Evolutionary conservation across 176 grass and related monocot species (phyloP), one percentile per base, ranked within the genome.

Genomic region (Rhynchospora breviuscula): DNA sequence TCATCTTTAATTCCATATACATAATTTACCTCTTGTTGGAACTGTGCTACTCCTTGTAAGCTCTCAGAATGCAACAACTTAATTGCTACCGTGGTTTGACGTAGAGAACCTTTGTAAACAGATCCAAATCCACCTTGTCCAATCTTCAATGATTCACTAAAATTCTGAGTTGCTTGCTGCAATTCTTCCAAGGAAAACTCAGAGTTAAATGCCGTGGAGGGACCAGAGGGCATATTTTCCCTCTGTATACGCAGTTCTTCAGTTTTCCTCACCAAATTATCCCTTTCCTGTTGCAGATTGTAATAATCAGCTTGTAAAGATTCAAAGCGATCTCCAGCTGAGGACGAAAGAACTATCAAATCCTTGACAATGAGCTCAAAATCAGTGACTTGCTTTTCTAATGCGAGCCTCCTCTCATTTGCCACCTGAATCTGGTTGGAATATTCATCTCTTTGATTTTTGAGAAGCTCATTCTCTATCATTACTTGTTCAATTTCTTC

Each of bases 181-280:
- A 98, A 35, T 87, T 98, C 92, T 47, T 54, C 80, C 26, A 85
- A 79, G 52, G 95, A 88, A 77, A 94, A 98, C 75, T 91, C 92
- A 8, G 67, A 88, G 33, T 73, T 89, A 74, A 81, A 84, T 85
- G 75, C 81, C 21, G 67, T 58, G 80, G 45, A 63, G 74, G 53
- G 35, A 45, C 77, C 61, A 5, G 83, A 33, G 54, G 19, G 12
- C 56, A 44, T 65, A 25, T 84, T 83, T 58, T 86, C 85, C 66
- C 51, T 82, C 59, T 85, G 63, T 63, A 18, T 68, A 13, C 51
- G 51, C 51, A 86, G 54, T 43, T 84, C 68, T 52, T 91, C 83
- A 45, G 52, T 83, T 67, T 86, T 54, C 67, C 81, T 85, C 29
- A 91, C 84, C 2, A 84, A 85, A 49, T 31, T 77, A 60, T 94